These are phyloP conservation scores for Infundibulicybe gibba DNA, from an alignment of 768 basidiomycete species.

Conservation along the genomic window DNA sequence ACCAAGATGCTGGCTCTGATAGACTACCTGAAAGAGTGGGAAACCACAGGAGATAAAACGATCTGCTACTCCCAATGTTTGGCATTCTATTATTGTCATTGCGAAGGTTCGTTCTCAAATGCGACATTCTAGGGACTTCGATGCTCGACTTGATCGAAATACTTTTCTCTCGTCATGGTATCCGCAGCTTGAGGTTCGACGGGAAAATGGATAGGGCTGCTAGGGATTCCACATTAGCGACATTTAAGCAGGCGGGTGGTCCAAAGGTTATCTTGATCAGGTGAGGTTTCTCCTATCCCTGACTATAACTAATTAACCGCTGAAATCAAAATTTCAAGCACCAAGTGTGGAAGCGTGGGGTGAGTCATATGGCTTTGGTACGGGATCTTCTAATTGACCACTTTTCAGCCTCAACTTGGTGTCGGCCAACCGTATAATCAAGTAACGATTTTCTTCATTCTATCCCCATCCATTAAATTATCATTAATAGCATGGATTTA, in stretches of 20 bases:
- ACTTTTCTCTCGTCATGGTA: constrained; percentile 55
- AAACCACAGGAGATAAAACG: constrained; percentile 59
- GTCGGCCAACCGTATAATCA: constrained; percentile 65
- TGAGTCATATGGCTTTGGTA: constrained; percentile 9
- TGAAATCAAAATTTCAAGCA: constrained; percentile 28
- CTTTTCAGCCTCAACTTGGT: constrained; percentile 50
- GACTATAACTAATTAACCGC: not conserved
- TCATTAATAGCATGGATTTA: constrained; percentile 58
- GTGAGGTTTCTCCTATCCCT: constrained; percentile 23
- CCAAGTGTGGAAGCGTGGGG: constrained; percentile 70
- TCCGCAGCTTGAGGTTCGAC: constrained; percentile 59
- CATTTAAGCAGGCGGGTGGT: constrained; percentile 53
- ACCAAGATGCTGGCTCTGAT: constrained; percentile 65
- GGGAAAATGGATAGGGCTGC: constrained; percentile 59
- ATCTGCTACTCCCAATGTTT: constrained; percentile 71
- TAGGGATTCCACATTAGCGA: constrained; percentile 45
- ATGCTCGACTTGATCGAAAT: constrained; percentile 66
- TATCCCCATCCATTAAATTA: not conserved
- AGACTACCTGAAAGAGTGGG: constrained; percentile 55
- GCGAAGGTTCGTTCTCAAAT: not conserved
- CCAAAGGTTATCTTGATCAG: constrained; percentile 67
- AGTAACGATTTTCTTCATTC: constrained; percentile 29
- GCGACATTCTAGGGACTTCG: constrained; percentile 53
- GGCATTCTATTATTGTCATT: constrained; percentile 9
- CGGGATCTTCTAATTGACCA: not conserved